Conservation (phyloP, 1,284 basidiomycete species). For the Volvariella volvacea region DNA sequence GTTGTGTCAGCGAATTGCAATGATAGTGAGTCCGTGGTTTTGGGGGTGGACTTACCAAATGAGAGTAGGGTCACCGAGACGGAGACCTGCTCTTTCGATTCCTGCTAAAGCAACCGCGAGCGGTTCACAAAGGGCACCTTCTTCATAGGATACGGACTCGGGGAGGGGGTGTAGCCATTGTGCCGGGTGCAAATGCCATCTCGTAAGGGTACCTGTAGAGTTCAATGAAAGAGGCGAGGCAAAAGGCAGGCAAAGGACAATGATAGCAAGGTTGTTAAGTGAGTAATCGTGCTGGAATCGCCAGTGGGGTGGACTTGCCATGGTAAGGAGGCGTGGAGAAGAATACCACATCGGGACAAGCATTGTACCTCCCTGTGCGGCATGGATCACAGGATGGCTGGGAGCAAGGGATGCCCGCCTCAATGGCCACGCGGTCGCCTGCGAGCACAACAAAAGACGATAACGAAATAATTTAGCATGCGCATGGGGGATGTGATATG, state of each 20-base stretch:
- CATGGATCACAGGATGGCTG: constrained; percentile 52
- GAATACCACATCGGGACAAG: constrained; percentile 55
- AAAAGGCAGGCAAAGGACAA: neutral
- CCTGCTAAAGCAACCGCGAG: constrained; percentile 57
- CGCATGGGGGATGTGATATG: neutral
- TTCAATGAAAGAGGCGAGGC: neutral
- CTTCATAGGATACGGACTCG: constrained; percentile 52
- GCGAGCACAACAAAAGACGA: constrained; percentile 1
- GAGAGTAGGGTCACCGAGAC: constrained; percentile 52
- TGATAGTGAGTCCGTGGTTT: too few relatives aligned
- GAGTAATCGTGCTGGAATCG: neutral
- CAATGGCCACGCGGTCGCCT: constrained; percentile 62
- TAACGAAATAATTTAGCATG: constrained; percentile 2
- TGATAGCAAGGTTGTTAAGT: neutral
- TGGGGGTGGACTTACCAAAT: constrained; percentile 36
- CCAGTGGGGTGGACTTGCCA: constrained; percentile 24
- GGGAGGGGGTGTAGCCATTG: constrained; percentile 59
- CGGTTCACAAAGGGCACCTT: constrained; percentile 59
- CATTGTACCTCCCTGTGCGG: constrained; percentile 54
- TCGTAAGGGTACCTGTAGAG: constrained; percentile 45
- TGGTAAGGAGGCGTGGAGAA: constrained; percentile 64
- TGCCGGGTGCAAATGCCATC: constrained; percentile 58
- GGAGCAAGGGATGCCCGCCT: constrained; percentile 57
- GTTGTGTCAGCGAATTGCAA: neutral
- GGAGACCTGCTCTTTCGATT: constrained; percentile 51